These are phyloP conservation scores for Tilletia caries DNA, from an alignment of 1,284 basidiomycete genomes.

Conservation along the genomic window DNA sequence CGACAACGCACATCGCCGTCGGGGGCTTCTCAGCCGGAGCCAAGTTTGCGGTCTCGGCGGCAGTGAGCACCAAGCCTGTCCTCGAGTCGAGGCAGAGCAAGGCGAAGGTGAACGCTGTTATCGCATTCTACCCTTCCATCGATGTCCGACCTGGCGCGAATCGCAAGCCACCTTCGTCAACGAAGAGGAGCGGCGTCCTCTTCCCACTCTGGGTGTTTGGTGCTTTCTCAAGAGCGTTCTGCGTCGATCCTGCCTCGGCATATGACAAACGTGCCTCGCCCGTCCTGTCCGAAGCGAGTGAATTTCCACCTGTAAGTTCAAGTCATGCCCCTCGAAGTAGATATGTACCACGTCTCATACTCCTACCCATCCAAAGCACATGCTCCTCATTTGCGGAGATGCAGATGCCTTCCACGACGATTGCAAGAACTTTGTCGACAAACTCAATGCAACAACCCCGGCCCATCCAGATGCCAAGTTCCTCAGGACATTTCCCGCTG, in stretches of 20 bases:
- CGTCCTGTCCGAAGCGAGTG: background rate
- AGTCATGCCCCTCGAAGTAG: background rate
- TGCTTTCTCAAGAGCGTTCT: background rate
- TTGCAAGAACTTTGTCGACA: background rate
- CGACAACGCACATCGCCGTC: background rate
- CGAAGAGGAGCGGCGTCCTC: background rate
- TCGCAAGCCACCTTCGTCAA: background rate
- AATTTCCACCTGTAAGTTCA: background rate
- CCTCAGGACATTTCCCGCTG: background rate
- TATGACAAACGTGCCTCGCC: background rate
- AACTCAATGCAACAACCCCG: background rate
- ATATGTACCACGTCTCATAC: background rate
- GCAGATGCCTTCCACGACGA: constrained; percentile 3
- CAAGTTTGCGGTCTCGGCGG: background rate
- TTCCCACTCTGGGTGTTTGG: background rate
- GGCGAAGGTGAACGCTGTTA: background rate
- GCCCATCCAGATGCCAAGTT: background rate
- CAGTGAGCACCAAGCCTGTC: background rate
- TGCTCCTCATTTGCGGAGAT: background rate
- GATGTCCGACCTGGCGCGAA: background rate
- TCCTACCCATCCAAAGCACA: background rate
- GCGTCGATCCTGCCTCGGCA: background rate
- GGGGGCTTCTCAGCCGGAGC: background rate
- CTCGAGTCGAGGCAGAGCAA: background rate
- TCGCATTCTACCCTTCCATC: background rate